Conservation (phyloP, 805 yeast species). For the Metschnikowia kofuensis region DNA sequence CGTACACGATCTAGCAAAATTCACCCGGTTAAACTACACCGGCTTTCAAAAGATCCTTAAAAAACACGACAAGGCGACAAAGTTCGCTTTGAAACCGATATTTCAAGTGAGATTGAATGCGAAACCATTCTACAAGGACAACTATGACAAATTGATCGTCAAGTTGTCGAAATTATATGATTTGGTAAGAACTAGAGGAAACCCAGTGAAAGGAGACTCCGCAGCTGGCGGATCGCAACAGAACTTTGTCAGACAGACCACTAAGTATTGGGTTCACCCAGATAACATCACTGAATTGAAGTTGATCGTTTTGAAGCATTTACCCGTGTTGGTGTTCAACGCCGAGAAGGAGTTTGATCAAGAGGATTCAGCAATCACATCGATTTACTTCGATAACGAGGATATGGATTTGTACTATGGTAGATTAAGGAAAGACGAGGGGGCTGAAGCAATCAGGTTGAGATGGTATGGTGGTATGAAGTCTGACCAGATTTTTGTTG, state of each 20-base stretch:
- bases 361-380: slow-evolving; percentile 95
- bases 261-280: slow-evolving; percentile 99
- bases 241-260: slow-evolving; percentile 96
- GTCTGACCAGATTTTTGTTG: slow-evolving; percentile 88
- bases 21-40: slow-evolving; percentile 88
- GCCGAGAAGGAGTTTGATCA: slow-evolving; percentile 92
- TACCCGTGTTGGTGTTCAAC: slow-evolving; percentile 96
- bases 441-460: slow-evolving; percentile 97
- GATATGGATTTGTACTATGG: slow-evolving; percentile 91
- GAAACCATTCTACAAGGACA: slow-evolving; percentile 94
- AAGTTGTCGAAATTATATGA: slow-evolving; percentile 87
- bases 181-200: slow-evolving; percentile 91
- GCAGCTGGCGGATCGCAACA: slow-evolving; percentile 98
- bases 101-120: slow-evolving; percentile 91
- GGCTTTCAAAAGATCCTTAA: slow-evolving; percentile 96
- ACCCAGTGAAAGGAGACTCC: slow-evolving; percentile 92
- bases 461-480: slow-evolving; percentile 99
- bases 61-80: slow-evolving; percentile 91
- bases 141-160: slow-evolving; percentile 85
- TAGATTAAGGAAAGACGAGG: slow-evolving; percentile 92
- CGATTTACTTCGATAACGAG: slow-evolving; percentile 91
- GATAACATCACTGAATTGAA: slow-evolving; percentile 96
- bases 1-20: slow-evolving; percentile 94
- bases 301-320: slow-evolving; percentile 85
- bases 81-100: slow-evolving; percentile 73